Evolutionary conservation across 805 yeast species (phyloP).

Genomic region (Candida pini): DNA sequence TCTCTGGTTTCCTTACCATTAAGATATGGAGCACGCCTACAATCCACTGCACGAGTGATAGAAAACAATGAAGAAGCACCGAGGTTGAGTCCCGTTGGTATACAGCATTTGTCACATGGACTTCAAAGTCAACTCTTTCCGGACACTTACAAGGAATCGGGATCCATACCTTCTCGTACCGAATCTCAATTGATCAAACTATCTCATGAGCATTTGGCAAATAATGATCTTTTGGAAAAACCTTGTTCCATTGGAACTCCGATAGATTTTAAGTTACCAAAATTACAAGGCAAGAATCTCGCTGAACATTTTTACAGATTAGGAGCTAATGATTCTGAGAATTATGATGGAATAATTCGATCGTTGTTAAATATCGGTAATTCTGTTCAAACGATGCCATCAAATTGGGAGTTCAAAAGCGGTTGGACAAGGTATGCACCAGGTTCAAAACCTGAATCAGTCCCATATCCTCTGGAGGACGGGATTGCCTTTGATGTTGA

Average conservation of each 20-base stretch:
- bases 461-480: conserved; percentile 65
- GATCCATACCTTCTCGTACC: conserved; percentile 21
- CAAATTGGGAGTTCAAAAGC: conserved; percentile 48
- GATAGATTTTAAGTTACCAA: conserved; percentile 57
- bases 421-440: conserved; percentile 81
- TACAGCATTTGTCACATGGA: conserved; percentile 62
- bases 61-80: conserved; percentile 31
- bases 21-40: too few relatives aligned
- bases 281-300: conserved; percentile 61
- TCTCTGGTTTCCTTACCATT: too few relatives aligned
- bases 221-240: conserved; percentile 70
- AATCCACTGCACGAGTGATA: too few relatives aligned
- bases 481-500: conserved; percentile 87
- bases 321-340: conserved; percentile 54
- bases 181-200: conserved; percentile 38
- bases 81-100: conserved; percentile 70
- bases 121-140: conserved; percentile 64
- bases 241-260: conserved; percentile 60
- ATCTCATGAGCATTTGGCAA: conserved; percentile 53
- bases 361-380: conserved; percentile 34
- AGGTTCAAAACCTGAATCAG: conserved; percentile 48
- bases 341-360: conserved; percentile 50
- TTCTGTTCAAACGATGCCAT: conserved; percentile 35
- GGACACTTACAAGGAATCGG: conserved; percentile 9
- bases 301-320: conserved; percentile 82